phyloP scores from a whole-genome alignment of 1,284 basidiomycete species.

The Rugosomyces carneus region DNA sequence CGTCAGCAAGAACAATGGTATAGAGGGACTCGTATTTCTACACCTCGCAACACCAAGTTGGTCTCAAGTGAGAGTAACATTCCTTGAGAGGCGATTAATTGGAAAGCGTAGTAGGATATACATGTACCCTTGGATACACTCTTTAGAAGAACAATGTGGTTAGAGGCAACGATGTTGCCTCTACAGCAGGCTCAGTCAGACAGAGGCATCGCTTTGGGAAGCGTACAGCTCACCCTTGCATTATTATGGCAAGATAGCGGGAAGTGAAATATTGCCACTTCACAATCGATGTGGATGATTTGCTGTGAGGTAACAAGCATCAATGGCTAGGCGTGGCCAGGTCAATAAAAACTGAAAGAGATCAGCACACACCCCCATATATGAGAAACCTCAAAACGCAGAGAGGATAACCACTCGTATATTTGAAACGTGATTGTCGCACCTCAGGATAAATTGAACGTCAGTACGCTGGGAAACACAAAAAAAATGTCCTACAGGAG shows the following conservation, averaged over 20 bases:
- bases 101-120: not conserved
- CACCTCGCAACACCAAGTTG: not conserved
- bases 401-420: not conserved
- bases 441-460: not conserved
- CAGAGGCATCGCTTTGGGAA: not conserved
- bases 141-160: not conserved
- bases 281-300: not conserved
- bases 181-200: not conserved
- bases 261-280: not conserved
- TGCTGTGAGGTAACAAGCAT: not conserved
- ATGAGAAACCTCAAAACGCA: not conserved
- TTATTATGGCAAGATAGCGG: not conserved
- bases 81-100: not conserved
- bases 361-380: not conserved
- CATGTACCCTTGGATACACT: not conserved
- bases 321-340: not conserved
- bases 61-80: not conserved
- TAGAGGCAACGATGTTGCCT: not conserved
- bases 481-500: not conserved
- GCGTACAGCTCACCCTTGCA: not conserved
- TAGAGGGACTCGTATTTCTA: not conserved
- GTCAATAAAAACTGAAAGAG: not conserved
- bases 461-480: not conserved
- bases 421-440: not conserved
- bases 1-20: not conserved